Conservation (phyloP, 2,329 filamentous ascomycete genomes). For the Talaromyces sp. region DNA sequence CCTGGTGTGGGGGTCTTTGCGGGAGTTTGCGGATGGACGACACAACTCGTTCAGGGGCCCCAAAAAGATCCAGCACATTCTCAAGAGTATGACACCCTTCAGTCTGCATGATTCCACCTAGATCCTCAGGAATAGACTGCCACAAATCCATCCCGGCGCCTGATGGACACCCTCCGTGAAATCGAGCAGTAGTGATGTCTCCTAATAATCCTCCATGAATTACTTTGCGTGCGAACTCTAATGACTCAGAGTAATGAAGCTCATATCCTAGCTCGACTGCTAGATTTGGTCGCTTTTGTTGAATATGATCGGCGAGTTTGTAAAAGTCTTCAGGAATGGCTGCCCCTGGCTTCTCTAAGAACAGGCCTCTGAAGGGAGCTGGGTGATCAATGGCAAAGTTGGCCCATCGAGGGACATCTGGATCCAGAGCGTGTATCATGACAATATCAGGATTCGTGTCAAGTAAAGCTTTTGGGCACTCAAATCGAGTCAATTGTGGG, state of each 20-base stretch:
- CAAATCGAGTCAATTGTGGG: slow-evolving; percentile 17
- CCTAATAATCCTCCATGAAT: slow-evolving; percentile 8
- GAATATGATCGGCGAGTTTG: slow-evolving; percentile 15
- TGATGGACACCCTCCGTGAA: slow-evolving; percentile 1
- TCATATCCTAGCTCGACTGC: slow-evolving; percentile 21
- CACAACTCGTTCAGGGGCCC: neutral
- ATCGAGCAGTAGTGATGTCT: slow-evolving; percentile 1
- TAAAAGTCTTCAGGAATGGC: slow-evolving; percentile 21
- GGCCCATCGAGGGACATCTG: slow-evolving; percentile 21
- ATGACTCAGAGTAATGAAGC: slow-evolving; percentile 19
- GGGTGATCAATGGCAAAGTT: slow-evolving; percentile 18
- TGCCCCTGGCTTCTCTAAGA: slow-evolving; percentile 20
- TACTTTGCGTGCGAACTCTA: slow-evolving; percentile 18
- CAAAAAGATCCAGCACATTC: slow-evolving; percentile 1
- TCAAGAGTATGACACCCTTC: slow-evolving; percentile 1
- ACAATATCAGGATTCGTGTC: slow-evolving; percentile 21
- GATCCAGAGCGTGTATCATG: slow-evolving; percentile 22
- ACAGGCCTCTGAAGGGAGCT: slow-evolving; percentile 17
- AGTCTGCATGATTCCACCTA: slow-evolving; percentile 1
- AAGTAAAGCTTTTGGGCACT: slow-evolving; percentile 10
- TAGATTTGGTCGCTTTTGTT: slow-evolving; percentile 8
- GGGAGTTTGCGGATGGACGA: slow-evolving; percentile 1
- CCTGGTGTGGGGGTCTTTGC: neutral
- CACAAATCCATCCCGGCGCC: slow-evolving; percentile 1
- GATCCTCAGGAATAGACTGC: neutral